phyloP scores from a whole-genome alignment of 2,329 filamentous ascomycete species.

The Penicillium polonicum region DNA sequence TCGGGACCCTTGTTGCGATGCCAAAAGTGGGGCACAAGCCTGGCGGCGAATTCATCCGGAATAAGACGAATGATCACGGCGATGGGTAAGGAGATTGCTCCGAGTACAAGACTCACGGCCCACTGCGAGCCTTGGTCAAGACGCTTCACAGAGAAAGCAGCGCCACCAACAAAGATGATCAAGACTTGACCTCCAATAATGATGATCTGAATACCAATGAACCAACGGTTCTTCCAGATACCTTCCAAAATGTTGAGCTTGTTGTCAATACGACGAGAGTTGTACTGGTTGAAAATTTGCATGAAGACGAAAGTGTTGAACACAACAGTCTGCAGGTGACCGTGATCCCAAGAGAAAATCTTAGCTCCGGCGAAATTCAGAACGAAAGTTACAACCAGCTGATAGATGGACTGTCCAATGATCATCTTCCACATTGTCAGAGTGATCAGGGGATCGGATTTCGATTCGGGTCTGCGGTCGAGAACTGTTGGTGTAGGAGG shows the following conservation, averaged over 20 bases:
- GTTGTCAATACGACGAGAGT: conserved; percentile 47
- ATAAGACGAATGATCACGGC: conserved; percentile 60
- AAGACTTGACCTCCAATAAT: conserved; percentile 70
- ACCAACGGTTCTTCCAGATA: conserved; percentile 45
- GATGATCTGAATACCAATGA: conserved; percentile 61
- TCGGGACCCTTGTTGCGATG: conserved; percentile 42
- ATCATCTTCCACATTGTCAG: conserved; percentile 51
- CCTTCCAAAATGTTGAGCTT: conserved; percentile 48
- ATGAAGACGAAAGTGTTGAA: conserved; percentile 51
- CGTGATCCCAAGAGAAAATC: conserved; percentile 35
- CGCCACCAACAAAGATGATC: conserved; percentile 69
- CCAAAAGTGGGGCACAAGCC: conserved; percentile 43
- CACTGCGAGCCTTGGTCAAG: conserved; percentile 64
- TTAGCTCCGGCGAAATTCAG: conserved; percentile 47
- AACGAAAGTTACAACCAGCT: conserved; percentile 43
- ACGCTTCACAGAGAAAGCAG: conserved; percentile 62
- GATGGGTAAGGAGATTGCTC: conserved; percentile 66
- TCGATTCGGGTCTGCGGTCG: conserved; percentile 52
- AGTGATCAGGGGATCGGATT: conserved; percentile 47
- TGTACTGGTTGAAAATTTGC: conserved; percentile 54
- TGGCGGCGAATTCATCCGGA: conserved; percentile 55
- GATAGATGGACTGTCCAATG: conserved; percentile 45
- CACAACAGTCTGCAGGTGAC: conserved; percentile 38
- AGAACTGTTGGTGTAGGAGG: conserved; percentile 59
- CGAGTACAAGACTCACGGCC: conserved; percentile 68